phyloP scores from a whole-genome alignment of 345 rosid species.

The Euphorbia lathyris region DNA sequence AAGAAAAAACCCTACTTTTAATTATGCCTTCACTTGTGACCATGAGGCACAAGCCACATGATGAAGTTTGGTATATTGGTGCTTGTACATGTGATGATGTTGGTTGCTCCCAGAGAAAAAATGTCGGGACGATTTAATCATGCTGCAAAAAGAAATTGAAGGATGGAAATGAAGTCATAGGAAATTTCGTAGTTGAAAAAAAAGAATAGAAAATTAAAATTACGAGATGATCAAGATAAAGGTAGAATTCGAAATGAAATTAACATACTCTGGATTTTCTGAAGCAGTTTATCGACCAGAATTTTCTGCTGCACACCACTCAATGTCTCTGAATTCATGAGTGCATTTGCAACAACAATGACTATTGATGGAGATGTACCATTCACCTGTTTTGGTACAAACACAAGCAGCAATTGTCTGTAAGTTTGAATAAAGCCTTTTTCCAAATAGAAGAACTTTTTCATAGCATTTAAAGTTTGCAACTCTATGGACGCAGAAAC shows the following conservation, averaged over 20 bases:
- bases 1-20: not conserved
- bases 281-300: constrained; percentile 67
- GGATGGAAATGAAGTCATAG: not conserved
- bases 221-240: not conserved
- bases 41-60: not conserved
- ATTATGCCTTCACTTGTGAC: not conserved
- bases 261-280: constrained; percentile 38
- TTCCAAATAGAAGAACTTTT: not conserved
- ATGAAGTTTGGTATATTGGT: not conserved
- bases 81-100: not conserved
- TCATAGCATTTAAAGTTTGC: not conserved
- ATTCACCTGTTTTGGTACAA: constrained; percentile 38
- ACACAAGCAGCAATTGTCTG: not conserved
- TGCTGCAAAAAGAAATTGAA: not conserved
- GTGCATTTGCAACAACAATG: constrained; percentile 56
- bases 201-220: not conserved
- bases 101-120: not conserved
- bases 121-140: not conserved
- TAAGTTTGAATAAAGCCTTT: not conserved
- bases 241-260: not conserved
- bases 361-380: constrained; percentile 56
- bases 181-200: not conserved
- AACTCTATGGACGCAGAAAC: no score
- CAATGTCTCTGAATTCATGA: constrained; percentile 65
- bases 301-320: constrained; percentile 68